phyloP scores from a whole-genome alignment of 2,329 filamentous ascomycete genomes.

The Fusarium newnesense region DNA sequence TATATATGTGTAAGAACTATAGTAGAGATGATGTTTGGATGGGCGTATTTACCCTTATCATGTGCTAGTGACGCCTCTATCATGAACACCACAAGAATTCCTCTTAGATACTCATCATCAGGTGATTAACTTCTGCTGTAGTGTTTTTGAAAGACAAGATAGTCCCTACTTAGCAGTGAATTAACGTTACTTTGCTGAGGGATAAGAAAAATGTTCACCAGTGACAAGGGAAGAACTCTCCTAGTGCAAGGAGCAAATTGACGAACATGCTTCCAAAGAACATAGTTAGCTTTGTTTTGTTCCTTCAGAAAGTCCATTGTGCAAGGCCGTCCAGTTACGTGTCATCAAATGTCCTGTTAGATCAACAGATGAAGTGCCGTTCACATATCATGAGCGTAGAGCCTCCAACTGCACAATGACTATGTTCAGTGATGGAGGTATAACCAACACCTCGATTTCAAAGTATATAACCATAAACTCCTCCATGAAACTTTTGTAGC shows the following conservation, averaged over 20 bases:
- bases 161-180: not conserved
- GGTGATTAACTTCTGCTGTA: accelerated
- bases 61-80: accelerated
- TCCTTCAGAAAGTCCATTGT: not conserved
- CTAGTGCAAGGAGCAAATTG: accelerated
- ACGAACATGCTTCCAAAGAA: not conserved
- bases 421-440: not conserved
- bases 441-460: accelerated
- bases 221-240: not conserved
- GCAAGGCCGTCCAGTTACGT: not conserved
- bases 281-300: not conserved
- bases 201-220: accelerated
- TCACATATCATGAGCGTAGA: not conserved
- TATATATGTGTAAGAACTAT: not conserved
- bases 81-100: accelerated
- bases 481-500: accelerated
- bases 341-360: not conserved
- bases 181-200: no score
- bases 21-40: not conserved
- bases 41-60: accelerated
- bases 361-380: not conserved
- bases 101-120: not conserved
- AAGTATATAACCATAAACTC: not conserved
- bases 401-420: accelerated
- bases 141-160: accelerated